phyloP scores from a whole-genome alignment of 306 rosid genomes.

The Ormosia emarginata region DNA sequence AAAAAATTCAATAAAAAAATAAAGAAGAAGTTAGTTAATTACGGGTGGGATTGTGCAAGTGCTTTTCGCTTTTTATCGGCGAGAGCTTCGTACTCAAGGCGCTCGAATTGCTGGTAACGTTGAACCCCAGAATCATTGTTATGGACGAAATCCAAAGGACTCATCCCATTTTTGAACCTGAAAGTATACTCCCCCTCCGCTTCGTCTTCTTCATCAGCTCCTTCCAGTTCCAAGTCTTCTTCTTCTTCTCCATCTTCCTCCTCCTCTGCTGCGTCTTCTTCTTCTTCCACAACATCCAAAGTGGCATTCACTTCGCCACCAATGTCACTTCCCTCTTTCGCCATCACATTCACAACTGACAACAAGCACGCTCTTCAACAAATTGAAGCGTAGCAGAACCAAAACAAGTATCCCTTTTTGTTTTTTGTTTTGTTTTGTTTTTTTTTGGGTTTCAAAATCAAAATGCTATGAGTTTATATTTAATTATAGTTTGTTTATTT shows the following conservation, averaged over 20 bases:
- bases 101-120: conserved; percentile 55
- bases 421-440: too few relatives aligned
- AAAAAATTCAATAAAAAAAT: neutral
- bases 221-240: conserved; percentile 24
- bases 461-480: too few relatives aligned
- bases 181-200: conserved; percentile 51
- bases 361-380: too few relatives aligned
- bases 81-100: conserved; percentile 67
- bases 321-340: neutral
- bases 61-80: conserved; percentile 68
- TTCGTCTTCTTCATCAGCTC: conserved; percentile 37
- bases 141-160: conserved; percentile 62
- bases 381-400: too few relatives aligned
- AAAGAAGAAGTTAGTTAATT: neutral
- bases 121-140: conserved; percentile 45
- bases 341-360: neutral
- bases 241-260: conserved; percentile 14
- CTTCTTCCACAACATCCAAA: neutral
- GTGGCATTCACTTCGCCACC: neutral
- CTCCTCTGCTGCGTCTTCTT: conserved; percentile 31
- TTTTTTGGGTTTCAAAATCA: too few relatives aligned
- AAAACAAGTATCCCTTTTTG: too few relatives aligned
- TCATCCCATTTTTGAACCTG: conserved; percentile 57
- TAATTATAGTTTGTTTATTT: too few relatives aligned
- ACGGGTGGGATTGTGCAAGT: conserved; percentile 32